Evolutionary conservation across 495 filamentous ascomycete species (phyloP), one percentile per base, ranked within the genome.

Genomic region (Cercophora sp.): DNA sequence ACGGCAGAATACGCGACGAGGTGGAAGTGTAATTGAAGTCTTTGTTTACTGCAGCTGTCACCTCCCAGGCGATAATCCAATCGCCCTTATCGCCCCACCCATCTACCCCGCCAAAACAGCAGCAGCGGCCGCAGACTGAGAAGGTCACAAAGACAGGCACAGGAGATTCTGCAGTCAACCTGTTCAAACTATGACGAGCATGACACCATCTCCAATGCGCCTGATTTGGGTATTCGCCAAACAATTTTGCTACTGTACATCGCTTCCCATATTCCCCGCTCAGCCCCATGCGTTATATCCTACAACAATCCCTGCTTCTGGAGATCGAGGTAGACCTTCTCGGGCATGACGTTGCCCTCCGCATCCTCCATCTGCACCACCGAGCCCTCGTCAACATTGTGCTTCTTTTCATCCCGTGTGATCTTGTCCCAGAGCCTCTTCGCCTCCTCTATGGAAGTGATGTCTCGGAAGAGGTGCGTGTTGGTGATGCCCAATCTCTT

Each of bases 321-420:
- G 64, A 89, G 67, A 69, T 98, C 94, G 48, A 89, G 80, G 64
- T 96, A 98, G 34, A 98, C 89, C 74, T 94, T 94, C 74, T 95
- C 86, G 0, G 94, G 93, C 93, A 98, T 97, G 23, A 97, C 94
- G 64, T 97, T 97, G 37, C 93, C 93, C 63, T 95, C 87, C 0
- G 81, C 87, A 70, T 98, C 93, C 76, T 98, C 93, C 94, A 97
- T 97, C 75, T 98, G 89, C 26, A 96, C 88, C 1, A 97, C 82
- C 41, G 87, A 88, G 24, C 93, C 90, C 16, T 82, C 83, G 44
- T 80, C 79, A 0, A 83, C 78, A 58, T 83, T 84, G 59, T 84
- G 79, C 71, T 85, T 86, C 75, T 87, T 89, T 69, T 88, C 86
- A 19, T 96, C 90, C 19, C 83, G 71, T 70, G 92, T 85, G 22